Percentiles rank a stretch among this genome's conserved stretches.
Evolutionary conservation across 2,329 filamentous ascomycete species (phyloP).

Genomic region (Sporothrix phasma): DNA sequence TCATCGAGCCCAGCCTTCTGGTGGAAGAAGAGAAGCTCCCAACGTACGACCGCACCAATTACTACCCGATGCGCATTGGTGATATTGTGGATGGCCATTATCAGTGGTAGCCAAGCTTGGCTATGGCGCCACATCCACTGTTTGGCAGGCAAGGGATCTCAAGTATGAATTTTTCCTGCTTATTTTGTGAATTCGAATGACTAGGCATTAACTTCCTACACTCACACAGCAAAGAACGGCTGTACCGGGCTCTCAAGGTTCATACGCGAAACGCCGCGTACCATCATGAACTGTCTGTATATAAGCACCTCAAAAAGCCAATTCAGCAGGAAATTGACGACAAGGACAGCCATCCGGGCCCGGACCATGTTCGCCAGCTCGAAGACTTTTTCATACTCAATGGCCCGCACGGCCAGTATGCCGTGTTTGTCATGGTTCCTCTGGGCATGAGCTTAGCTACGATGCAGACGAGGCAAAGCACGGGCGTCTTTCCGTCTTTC

Average conservation of each 20-base stretch:
- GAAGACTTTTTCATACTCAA: not conserved
- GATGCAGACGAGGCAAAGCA: not conserved
- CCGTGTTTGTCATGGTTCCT: not conserved
- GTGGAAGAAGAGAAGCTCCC: not conserved
- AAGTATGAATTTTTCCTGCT: not conserved
- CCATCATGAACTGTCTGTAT: not conserved
- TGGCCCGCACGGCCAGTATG: not conserved
- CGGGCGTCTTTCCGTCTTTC: not conserved
- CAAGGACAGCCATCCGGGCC: not conserved
- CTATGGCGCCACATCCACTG: not conserved
- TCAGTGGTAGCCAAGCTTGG: conserved; percentile 3
- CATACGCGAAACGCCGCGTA: not conserved
- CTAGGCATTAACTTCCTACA: too few relatives aligned
- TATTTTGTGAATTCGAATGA: not conserved
- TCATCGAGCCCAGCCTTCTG: not conserved
- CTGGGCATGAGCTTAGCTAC: not conserved
- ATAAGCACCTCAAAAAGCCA: not conserved
- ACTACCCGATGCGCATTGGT: not conserved
- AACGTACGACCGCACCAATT: not conserved
- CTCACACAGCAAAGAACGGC: not conserved
- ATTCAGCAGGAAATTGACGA: not conserved
- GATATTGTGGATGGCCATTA: not conserved
- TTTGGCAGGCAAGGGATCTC: not conserved
- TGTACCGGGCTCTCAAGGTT: not conserved
- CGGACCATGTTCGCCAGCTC: not conserved